Evolutionary conservation across 2,329 filamentous ascomycete species (phyloP).

Genomic region (Dryadomyces quercivorus): DNA sequence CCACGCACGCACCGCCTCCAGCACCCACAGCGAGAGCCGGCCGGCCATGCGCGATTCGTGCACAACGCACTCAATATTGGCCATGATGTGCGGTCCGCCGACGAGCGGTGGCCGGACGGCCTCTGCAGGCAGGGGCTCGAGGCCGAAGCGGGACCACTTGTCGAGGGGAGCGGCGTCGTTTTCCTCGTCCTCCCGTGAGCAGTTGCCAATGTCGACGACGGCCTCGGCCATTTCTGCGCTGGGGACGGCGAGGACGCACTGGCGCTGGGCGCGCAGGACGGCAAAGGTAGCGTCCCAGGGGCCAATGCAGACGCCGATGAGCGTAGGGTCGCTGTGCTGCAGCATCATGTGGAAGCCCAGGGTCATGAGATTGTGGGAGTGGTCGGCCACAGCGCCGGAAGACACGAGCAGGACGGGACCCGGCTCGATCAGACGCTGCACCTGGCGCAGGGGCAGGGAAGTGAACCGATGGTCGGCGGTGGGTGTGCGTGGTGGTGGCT

Average conservation of each 20-base stretch:
- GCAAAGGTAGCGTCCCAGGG: constrained; percentile 22
- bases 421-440: constrained; percentile 22
- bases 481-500: no score
- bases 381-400: constrained; percentile 18
- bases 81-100: constrained; percentile 18
- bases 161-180: constrained; percentile 2
- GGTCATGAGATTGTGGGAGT: constrained; percentile 24
- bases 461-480: constrained; percentile 4
- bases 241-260: constrained; percentile 20
- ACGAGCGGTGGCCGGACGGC: constrained; percentile 20
- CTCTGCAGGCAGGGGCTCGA: constrained; percentile 17
- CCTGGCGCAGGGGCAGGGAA: constrained; percentile 14
- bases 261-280: constrained; percentile 16
- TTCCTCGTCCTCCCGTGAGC: constrained; percentile 12
- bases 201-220: constrained; percentile 22
- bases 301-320: constrained; percentile 20
- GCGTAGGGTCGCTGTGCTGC: constrained; percentile 21
- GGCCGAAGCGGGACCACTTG: constrained; percentile 20
- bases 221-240: constrained; percentile 11
- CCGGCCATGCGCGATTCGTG: constrained; percentile 20
- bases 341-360: constrained; percentile 26
- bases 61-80: constrained; percentile 24
- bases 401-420: constrained; percentile 22
- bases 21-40: constrained; percentile 22
- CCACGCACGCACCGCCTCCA: constrained; percentile 21